These are phyloP conservation scores for Phialophora expanda DNA, from an alignment of 2,329 filamentous ascomycete species.

Conservation along the genomic window DNA sequence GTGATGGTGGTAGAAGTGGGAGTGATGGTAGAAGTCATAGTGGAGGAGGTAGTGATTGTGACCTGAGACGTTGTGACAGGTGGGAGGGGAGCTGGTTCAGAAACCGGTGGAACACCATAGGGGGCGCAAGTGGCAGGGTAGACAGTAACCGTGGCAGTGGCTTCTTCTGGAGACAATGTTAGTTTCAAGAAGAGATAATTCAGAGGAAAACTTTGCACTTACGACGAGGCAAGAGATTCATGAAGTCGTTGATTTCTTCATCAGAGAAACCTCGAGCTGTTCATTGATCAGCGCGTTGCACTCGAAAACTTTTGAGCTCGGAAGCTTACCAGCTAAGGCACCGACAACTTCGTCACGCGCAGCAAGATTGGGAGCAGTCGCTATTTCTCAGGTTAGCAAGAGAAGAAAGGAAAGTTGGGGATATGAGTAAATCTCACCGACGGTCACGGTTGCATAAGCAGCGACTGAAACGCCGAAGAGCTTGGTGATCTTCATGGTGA, in stretches of 20 bases:
- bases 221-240: slow-evolving; percentile 36
- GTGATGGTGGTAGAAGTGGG: slow-evolving; percentile 13
- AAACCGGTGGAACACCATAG: slow-evolving; percentile 3
- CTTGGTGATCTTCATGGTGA: slow-evolving; percentile 37
- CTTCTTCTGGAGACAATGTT: slow-evolving; percentile 22
- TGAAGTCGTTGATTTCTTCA: slow-evolving; percentile 26
- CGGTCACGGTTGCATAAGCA: slow-evolving; percentile 20
- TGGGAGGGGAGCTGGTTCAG: slow-evolving; percentile 6
- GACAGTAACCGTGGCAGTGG: slow-evolving; percentile 22
- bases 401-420: neutral
- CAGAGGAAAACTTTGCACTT: slow-evolving; percentile 19
- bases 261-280: slow-evolving; percentile 27
- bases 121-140: slow-evolving; percentile 20
- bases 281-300: slow-evolving; percentile 10
- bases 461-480: slow-evolving; percentile 24
- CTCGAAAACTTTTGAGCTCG: slow-evolving; percentile 1
- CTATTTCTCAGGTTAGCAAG: slow-evolving; percentile 27
- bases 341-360: slow-evolving; percentile 19
- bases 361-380: slow-evolving; percentile 11
- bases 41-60: slow-evolving; percentile 14
- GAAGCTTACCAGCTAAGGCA: slow-evolving; percentile 28
- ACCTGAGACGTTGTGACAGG: slow-evolving; percentile 17
- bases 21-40: slow-evolving; percentile 6
- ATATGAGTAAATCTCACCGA: slow-evolving; percentile 23
- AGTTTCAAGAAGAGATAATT: slow-evolving; percentile 14